Percentiles rank a stretch among this genome's conserved stretches.
These are phyloP conservation scores for Delonix regia DNA, from an alignment of 306 rosid genomes.

Conservation along the genomic window DNA sequence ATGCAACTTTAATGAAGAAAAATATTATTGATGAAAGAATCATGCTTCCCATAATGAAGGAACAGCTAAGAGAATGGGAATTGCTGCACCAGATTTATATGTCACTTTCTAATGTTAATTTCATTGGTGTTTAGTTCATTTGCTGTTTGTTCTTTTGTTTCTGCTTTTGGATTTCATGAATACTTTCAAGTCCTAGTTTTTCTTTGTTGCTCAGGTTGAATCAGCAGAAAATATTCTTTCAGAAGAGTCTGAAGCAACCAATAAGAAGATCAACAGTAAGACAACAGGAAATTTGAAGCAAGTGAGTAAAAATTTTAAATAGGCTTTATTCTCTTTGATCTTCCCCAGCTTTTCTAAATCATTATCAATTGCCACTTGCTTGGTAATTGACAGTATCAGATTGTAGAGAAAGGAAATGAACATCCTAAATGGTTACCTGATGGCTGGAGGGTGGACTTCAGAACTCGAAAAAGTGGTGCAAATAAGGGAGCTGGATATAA, in stretches of 20 bases:
- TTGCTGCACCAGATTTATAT: too few relatives aligned
- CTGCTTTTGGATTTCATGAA: too few relatives aligned
- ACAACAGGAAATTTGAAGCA: conserved; percentile 31
- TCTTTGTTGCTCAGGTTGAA: too few relatives aligned
- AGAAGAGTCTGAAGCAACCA: conserved; percentile 37
- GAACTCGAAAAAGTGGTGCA: conserved; percentile 72
- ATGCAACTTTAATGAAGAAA: too few relatives aligned
- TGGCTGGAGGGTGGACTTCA: conserved; percentile 73
- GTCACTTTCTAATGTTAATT: too few relatives aligned
- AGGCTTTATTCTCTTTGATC: background rate
- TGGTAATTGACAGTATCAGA: conserved; percentile 46
- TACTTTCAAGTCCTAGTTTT: too few relatives aligned
- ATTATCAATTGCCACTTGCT: conserved; percentile 22
- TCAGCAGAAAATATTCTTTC: too few relatives aligned
- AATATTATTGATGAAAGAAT: too few relatives aligned
- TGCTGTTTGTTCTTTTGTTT: too few relatives aligned
- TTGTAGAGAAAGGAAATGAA: conserved; percentile 44
- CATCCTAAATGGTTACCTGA: conserved; percentile 88
- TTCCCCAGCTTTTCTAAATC: conserved; percentile 15
- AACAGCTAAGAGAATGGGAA: too few relatives aligned
- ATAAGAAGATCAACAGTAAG: conserved; percentile 21
- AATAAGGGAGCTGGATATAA: conserved; percentile 67
- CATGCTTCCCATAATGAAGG: too few relatives aligned
- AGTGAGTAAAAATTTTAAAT: conserved; percentile 44
- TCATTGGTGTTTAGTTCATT: too few relatives aligned